phyloP scores from a whole-genome alignment of 2,329 filamentous ascomycete species.

The Colletotrichum filicis region DNA sequence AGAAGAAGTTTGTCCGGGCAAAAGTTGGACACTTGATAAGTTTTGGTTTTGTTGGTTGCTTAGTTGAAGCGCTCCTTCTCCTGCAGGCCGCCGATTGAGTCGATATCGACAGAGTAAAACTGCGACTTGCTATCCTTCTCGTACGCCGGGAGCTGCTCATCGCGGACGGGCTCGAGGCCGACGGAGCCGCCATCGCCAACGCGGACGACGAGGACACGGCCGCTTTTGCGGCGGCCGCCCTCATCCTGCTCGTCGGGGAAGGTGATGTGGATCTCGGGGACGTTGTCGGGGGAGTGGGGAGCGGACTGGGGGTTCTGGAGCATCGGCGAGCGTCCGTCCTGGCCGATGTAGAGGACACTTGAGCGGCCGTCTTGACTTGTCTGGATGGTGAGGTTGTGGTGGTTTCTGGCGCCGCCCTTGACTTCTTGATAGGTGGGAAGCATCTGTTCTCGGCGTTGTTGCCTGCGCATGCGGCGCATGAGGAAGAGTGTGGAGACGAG shows the following conservation, averaged over 20 bases:
- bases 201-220: conserved; percentile 89
- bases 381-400: conserved; percentile 67
- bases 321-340: conserved; percentile 77
- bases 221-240: conserved; percentile 81
- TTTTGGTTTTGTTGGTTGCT: conserved; percentile 11
- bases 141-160: conserved; percentile 86
- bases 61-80: conserved; percentile 75
- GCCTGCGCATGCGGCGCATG: conserved; percentile 72
- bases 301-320: conserved; percentile 80
- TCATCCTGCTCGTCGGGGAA: conserved; percentile 97
- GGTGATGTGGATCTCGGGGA: conserved; percentile 97
- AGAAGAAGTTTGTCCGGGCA: conserved; percentile 17
- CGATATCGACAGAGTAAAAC: conserved; percentile 95
- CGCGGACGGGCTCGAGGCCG: conserved; percentile 87
- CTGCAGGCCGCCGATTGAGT: conserved; percentile 92
- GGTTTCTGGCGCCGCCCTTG: conserved; percentile 62
- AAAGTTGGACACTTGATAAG: conserved; percentile 17
- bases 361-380: conserved; percentile 65
- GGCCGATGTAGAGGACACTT: conserved; percentile 81
- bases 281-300: conserved; percentile 81
- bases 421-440: conserved; percentile 78
- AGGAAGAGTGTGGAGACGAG: conserved; percentile 76
- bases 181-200: conserved; percentile 88
- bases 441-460: conserved; percentile 61
- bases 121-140: conserved; percentile 81